Evolutionary conservation across 2,329 filamentous ascomycete genomes (phyloP).

Genomic region (Coleophoma cylindrospora): DNA sequence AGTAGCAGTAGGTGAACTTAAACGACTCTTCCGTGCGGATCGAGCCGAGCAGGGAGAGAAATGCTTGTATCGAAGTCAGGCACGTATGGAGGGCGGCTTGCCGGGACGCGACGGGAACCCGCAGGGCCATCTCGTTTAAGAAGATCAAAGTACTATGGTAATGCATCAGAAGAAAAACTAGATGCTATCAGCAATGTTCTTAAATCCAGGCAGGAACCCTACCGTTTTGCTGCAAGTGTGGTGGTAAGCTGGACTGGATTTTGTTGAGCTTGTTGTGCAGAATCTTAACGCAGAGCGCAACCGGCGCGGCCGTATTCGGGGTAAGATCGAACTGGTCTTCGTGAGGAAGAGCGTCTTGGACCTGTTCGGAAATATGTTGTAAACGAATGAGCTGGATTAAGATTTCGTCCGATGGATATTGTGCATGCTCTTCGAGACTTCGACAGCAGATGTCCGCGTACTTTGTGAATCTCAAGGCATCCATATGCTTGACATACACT

Average conservation of each 20-base stretch:
- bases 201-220: not conserved
- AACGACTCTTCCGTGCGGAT: not conserved
- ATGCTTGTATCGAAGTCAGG: not conserved
- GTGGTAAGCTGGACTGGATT: not conserved
- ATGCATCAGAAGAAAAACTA: constrained; percentile 4
- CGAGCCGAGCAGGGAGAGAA: constrained; percentile 1
- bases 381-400: constrained; percentile 2
- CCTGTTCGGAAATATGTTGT: constrained; percentile 1
- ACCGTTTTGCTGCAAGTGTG: constrained; percentile 2
- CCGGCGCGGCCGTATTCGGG: not conserved
- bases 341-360: constrained; percentile 1
- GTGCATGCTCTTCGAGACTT: not conserved
- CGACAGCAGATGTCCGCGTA: not conserved
- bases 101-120: constrained; percentile 1
- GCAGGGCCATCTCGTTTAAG: constrained; percentile 2
- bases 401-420: constrained; percentile 2
- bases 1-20: constrained; percentile 3
- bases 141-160: constrained; percentile 1
- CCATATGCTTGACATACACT: constrained; percentile 1
- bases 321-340: not conserved
- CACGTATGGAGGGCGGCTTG: constrained; percentile 1
- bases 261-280: constrained; percentile 2
- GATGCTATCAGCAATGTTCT: not conserved
- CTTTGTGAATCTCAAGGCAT: constrained; percentile 1
- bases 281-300: constrained; percentile 1